A percentile compares a stretch with the other conserved stretches of the same genome.
Evolutionary conservation across 257 asterid genomes (phyloP).

Genomic region (Pogostemon cablin): DNA sequence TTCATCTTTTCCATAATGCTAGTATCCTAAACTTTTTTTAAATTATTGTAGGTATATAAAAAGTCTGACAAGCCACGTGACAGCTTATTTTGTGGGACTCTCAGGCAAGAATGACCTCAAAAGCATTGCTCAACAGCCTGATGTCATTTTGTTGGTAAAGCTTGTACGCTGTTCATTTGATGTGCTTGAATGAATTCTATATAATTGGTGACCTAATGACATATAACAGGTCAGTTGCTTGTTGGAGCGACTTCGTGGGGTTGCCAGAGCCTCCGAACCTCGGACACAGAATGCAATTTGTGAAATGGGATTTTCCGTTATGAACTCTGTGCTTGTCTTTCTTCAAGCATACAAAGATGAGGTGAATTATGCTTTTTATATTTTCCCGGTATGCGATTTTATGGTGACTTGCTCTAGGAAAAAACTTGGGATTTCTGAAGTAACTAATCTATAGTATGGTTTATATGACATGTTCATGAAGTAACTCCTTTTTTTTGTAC

Average conservation of each 20-base stretch:
- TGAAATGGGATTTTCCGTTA: slow-evolving; percentile 76
- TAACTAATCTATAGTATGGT: slow-evolving; percentile 15
- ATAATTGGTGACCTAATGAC: slow-evolving; percentile 32
- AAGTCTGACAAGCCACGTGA: slow-evolving; percentile 72
- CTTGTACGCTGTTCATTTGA: slow-evolving; percentile 26
- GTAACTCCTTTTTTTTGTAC: slow-evolving; percentile 5
- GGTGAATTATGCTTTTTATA: slow-evolving; percentile 47
- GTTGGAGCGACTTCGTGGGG: slow-evolving; percentile 98
- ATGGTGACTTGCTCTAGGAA: slow-evolving; percentile 27
- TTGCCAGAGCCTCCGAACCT: slow-evolving; percentile 93
- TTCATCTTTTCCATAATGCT: not conserved
- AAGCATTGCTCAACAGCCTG: slow-evolving; percentile 82
- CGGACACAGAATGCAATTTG: slow-evolving; percentile 82
- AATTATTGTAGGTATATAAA: slow-evolving; percentile 61
- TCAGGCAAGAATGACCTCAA: slow-evolving; percentile 75
- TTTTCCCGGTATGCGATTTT: slow-evolving; percentile 23
- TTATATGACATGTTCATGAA: slow-evolving; percentile 13
- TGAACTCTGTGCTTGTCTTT: slow-evolving; percentile 72
- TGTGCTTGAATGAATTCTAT: slow-evolving; percentile 10
- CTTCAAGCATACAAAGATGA: slow-evolving; percentile 85
- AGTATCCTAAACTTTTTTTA: slow-evolving; percentile 28
- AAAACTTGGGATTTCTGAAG: slow-evolving; percentile 29
- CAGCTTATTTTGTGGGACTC: slow-evolving; percentile 67
- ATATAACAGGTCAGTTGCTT: slow-evolving; percentile 76
- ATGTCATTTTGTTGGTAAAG: slow-evolving; percentile 73